Conservation (phyloP, 1,139 yeast species). For the Yamadazyma sp. region DNA sequence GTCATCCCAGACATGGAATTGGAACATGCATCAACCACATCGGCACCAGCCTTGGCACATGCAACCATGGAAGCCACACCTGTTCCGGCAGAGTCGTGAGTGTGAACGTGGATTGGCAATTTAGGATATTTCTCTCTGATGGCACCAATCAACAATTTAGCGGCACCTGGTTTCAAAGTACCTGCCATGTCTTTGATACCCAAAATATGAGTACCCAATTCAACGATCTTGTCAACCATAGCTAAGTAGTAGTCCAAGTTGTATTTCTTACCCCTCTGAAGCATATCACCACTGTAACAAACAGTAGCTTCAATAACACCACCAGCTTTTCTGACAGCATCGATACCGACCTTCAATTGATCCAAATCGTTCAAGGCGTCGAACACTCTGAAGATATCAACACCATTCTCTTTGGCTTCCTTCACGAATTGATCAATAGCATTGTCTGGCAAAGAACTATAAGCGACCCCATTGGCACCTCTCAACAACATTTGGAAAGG, state of each 20-base stretch:
- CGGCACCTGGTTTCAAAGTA: constrained; percentile 94
- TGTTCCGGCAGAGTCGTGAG: constrained; percentile 99
- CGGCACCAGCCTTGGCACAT: constrained; percentile 95
- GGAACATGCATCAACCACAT: constrained; percentile 95
- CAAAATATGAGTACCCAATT: constrained; percentile 92
- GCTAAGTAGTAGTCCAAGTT: constrained; percentile 84
- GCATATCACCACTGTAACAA: constrained; percentile 99
- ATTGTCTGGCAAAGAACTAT: constrained; percentile 95
- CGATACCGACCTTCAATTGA: constrained; percentile 95
- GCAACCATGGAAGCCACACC: constrained; percentile 97
- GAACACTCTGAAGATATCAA: constrained; percentile 95
- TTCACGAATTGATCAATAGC: constrained; percentile 95
- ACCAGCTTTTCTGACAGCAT: constrained; percentile 96
- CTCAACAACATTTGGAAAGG: constrained; percentile 99
- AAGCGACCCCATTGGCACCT: constrained; percentile 99
- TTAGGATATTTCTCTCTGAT: constrained; percentile 87
- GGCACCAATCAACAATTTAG: constrained; percentile 72
- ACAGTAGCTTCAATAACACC: constrained; percentile 98
- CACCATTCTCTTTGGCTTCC: constrained; percentile 95
- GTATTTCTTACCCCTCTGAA: constrained; percentile 91
- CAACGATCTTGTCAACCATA: constrained; percentile 80
- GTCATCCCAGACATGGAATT: constrained; percentile 98
- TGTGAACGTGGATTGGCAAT: constrained; percentile 96
- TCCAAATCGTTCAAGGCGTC: constrained; percentile 97
- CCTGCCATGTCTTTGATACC: constrained; percentile 99